Evolutionary conservation across 805 yeast genomes (phyloP), one percentile per base, ranked within the genome.

Genomic region (Pichia exigua): DNA sequence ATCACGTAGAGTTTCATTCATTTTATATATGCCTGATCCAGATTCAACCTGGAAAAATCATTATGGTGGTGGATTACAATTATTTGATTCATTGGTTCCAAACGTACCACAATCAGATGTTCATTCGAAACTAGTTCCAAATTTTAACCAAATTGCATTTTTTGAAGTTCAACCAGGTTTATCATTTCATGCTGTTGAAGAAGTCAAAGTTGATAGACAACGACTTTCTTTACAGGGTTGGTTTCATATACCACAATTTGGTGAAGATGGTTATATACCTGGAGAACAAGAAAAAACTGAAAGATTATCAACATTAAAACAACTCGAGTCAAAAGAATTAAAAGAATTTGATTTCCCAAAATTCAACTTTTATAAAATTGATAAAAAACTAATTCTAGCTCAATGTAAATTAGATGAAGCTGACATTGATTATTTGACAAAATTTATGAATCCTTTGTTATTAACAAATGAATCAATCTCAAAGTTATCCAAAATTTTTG

Each of bases 141-240:
- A 87, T 59, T 94, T 94, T 75, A 94, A 94, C 65, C 97, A 94
- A 67, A 84, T 94, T 63, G 97, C 98, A 0, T 88, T 94, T 63
- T 94, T 94, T 74, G 85, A 86, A 6, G 98, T 94, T 15, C 94
- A 90, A 64, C 99, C 99, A 0, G 99, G 99, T 0, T 77, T 85
- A 46, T 87, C 96, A 2, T 94, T 94, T 76, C 99, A 94, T 66
- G 99, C 95, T 61, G 99, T 94, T 13, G 98, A 95, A 69, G 99
- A 94, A 66, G 99, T 95, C 1, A 78, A 84, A 54, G 96, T 83
- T 1, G 96, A 91, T 63, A 87, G 85, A 63, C 95, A 90, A 56
- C 77, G 99, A 62, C 72, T 94, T 38, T 87, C 96, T 0, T 88
- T 94, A 54, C 97, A 94, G 62, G 99, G 99, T 1, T 95, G 99